Conservation (phyloP, 208 protist genomes). For the Trypanosoma scelopori region DNA sequence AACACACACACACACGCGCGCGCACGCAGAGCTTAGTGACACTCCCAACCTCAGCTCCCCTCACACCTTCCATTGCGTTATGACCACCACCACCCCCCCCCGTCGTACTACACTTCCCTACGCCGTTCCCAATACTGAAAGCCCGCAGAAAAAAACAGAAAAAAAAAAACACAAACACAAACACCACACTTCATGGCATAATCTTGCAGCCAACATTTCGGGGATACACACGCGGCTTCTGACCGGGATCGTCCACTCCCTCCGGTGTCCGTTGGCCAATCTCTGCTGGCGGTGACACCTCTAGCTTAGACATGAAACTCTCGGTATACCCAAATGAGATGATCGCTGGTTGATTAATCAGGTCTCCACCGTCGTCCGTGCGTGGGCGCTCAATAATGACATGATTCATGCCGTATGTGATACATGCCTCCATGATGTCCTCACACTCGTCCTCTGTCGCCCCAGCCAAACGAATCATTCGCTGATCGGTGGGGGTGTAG, state of each 20-base stretch:
- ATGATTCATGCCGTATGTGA: slow-evolving; percentile 90
- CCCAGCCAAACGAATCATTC: slow-evolving; percentile 85
- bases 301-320: slow-evolving; percentile 84
- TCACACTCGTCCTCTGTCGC: slow-evolving; percentile 90
- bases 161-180: too few species aligned
- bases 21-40: not conserved
- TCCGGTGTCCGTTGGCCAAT: slow-evolving; percentile 83
- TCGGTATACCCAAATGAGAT: slow-evolving; percentile 89
- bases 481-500: slow-evolving; percentile 86
- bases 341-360: slow-evolving; percentile 85
- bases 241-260: slow-evolving; percentile 88
- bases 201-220: slow-evolving; percentile 86
- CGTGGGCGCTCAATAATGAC: slow-evolving; percentile 82
- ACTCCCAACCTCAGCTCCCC: not conserved
- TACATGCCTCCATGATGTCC: slow-evolving; percentile 89
- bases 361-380: slow-evolving; percentile 85
- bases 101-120: not conserved
- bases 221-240: slow-evolving; percentile 83
- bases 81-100: not conserved
- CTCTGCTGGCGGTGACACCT: slow-evolving; percentile 78
- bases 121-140: not conserved
- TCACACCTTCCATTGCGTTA: not conserved
- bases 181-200: slow-evolving; percentile 58
- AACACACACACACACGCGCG: too few species aligned
- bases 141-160: too few species aligned